These are phyloP conservation scores for Gymnopus androsaceus DNA, from an alignment of 1,284 basidiomycete species.

Conservation along the genomic window DNA sequence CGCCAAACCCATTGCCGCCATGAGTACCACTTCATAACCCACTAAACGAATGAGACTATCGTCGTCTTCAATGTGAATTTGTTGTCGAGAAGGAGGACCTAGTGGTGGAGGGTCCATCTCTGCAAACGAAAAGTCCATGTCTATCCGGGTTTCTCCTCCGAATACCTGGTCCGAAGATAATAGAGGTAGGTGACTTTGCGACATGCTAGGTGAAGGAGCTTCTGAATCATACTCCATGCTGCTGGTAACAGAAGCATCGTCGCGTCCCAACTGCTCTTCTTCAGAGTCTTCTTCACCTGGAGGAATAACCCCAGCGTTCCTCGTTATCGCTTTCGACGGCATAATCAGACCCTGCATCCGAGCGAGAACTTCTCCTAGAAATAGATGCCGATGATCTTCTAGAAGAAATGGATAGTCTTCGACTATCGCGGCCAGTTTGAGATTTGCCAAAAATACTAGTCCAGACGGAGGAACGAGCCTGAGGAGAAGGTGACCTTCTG, in stretches of 20 bases:
- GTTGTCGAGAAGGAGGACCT: slow-evolving; percentile 83
- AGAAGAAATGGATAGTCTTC: slow-evolving; percentile 56
- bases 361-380: slow-evolving; percentile 55
- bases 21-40: slow-evolving; percentile 77
- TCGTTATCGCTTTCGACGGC: slow-evolving; percentile 55
- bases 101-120: slow-evolving; percentile 65
- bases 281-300: slow-evolving; percentile 71
- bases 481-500: slow-evolving; percentile 41
- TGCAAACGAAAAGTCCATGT: slow-evolving; percentile 68
- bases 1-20: slow-evolving; percentile 77
- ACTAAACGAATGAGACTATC: slow-evolving; percentile 88
- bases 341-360: slow-evolving; percentile 61
- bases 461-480: slow-evolving; percentile 51
- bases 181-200: slow-evolving; percentile 61
- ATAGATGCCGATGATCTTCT: slow-evolving; percentile 51
- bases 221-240: slow-evolving; percentile 72
- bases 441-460: slow-evolving; percentile 68
- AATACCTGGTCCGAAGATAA: slow-evolving; percentile 76
- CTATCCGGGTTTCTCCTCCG: slow-evolving; percentile 77
- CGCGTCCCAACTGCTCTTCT: slow-evolving; percentile 33
- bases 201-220: slow-evolving; percentile 59
- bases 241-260: slow-evolving; percentile 46
- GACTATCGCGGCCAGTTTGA: slow-evolving; percentile 40
- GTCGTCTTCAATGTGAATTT: slow-evolving; percentile 88
- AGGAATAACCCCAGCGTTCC: slow-evolving; percentile 81